These are phyloP conservation scores for Phialophora tarda DNA, from an alignment of 2,329 filamentous ascomycete species.

Conservation along the genomic window DNA sequence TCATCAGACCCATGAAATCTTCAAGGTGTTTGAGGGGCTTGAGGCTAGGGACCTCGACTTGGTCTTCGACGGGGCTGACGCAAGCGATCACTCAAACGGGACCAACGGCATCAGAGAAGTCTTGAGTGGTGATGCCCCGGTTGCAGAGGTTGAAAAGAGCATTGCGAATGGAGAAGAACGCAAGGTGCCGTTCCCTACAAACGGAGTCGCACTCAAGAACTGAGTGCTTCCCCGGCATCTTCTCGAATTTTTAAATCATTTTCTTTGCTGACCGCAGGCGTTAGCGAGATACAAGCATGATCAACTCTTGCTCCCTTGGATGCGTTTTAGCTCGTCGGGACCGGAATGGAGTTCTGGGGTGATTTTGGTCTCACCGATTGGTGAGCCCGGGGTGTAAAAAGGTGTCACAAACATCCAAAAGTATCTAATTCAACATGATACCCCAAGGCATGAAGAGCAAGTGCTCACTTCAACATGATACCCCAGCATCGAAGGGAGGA, in stretches of 20 bases:
- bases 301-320: slow-evolving; percentile 12
- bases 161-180: slow-evolving; percentile 26
- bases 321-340: neutral
- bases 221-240: slow-evolving; percentile 8
- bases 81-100: slow-evolving; percentile 24
- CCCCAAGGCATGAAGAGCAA: slow-evolving; percentile 21
- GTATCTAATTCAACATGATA: slow-evolving; percentile 38
- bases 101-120: slow-evolving; percentile 20
- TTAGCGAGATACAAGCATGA: slow-evolving; percentile 3
- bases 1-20: slow-evolving; percentile 80
- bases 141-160: slow-evolving; percentile 23
- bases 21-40: slow-evolving; percentile 82
- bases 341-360: neutral
- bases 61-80: slow-evolving; percentile 35
- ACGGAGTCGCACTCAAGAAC: slow-evolving; percentile 17
- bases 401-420: slow-evolving; percentile 10
- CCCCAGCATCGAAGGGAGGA: slow-evolving; percentile 3
- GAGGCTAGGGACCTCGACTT: slow-evolving; percentile 68
- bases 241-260: neutral
- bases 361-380: neutral
- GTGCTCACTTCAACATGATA: slow-evolving; percentile 9
- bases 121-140: slow-evolving; percentile 28
- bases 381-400: neutral
- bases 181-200: slow-evolving; percentile 29
- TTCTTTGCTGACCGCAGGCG: neutral